These are phyloP conservation scores for Gypsophila paniculata DNA, from an alignment of 179 eudicot species.

Conservation along the genomic window DNA sequence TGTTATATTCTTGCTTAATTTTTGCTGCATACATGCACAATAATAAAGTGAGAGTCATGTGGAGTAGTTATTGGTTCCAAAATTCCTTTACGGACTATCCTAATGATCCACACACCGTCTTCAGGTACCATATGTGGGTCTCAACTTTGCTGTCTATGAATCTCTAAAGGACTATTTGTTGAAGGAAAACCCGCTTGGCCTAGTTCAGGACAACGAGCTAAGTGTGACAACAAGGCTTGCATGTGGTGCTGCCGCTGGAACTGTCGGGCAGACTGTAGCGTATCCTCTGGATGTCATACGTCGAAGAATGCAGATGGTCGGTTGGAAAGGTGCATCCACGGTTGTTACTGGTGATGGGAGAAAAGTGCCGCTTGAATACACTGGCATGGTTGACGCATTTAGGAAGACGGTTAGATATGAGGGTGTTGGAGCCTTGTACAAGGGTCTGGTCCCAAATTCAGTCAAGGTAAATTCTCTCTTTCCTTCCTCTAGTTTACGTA, in stretches of 20 bases:
- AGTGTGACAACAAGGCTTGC: constrained; percentile 81
- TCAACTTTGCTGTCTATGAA: constrained; percentile 92
- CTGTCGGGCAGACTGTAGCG: constrained; percentile 90
- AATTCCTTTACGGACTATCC: not conserved
- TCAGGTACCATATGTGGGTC: constrained; percentile 92
- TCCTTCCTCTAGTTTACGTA: not conserved
- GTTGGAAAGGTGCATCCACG: constrained; percentile 79
- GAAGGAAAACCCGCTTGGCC: constrained; percentile 59
- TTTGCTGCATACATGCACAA: not conserved
- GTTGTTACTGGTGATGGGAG: constrained; percentile 71
- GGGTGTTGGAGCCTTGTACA: constrained; percentile 83
- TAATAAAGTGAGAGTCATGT: not conserved
- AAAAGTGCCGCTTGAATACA: constrained; percentile 62
- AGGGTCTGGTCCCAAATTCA: constrained; percentile 89
- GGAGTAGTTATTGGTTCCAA: not conserved
- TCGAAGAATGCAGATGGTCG: constrained; percentile 95
- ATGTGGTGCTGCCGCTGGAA: constrained; percentile 94
- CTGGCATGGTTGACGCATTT: constrained; percentile 86
- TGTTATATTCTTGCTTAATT: not conserved
- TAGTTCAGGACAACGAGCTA: constrained; percentile 62
- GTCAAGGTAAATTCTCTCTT: constrained; percentile 61
- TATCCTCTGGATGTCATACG: constrained; percentile 89
- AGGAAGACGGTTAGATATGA: constrained; percentile 79
- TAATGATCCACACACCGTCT: constrained; percentile 18
- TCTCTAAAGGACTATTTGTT: constrained; percentile 77